Evolutionary conservation across 1,139 yeast genomes (phyloP), one percentile per base, ranked within the genome.

Genomic region (Diutina rugosa): DNA sequence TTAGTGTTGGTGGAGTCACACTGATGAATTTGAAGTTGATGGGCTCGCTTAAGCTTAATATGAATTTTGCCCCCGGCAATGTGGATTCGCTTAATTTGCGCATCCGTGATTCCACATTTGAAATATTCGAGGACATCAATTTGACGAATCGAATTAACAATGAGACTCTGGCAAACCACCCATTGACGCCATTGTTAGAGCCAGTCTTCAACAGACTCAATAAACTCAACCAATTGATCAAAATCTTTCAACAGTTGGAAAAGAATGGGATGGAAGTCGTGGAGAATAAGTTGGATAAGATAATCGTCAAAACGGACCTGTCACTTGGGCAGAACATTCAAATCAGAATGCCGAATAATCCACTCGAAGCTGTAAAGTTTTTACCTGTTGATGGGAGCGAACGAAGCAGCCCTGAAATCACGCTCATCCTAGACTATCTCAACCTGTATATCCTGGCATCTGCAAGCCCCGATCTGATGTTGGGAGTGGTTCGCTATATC

Each of bases 401-500:
- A 4, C 21, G 12, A 9, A 8, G 41, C 21, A 38, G 53, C 12
- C 41, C 32, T 18, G 53, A 49, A 18, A 30, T 49, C 4, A 9
- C 41, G 28, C n/a, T 49, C 16, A 21, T 49, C n/a, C 32, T 49
- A 18, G 18, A 16, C 28, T 49, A 49, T n/a, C 44, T 49, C n/a
- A 49, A 49, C 14, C 44, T n/a, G 30, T 32, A 32, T 21, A 9
- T 49, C 10, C 56, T 57, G 38, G 55, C 58, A 0, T 30, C 29
- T 12, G 5, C 12, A 10, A 12, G 16, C 7, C 14, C n/a, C 12
- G 53, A 55, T 8, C 56, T 64, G 29, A 62, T 69, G 26, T 65
- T 74, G 10, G 73, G 74, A 1, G 66, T 71, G 8, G 64, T 73
- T 55, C 68, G 66, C 49, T 76, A 70, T 56, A 63, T 74, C 41